phyloP scores from a whole-genome alignment of 163 green algal genomes.

The Scenedesmus sp. region DNA sequence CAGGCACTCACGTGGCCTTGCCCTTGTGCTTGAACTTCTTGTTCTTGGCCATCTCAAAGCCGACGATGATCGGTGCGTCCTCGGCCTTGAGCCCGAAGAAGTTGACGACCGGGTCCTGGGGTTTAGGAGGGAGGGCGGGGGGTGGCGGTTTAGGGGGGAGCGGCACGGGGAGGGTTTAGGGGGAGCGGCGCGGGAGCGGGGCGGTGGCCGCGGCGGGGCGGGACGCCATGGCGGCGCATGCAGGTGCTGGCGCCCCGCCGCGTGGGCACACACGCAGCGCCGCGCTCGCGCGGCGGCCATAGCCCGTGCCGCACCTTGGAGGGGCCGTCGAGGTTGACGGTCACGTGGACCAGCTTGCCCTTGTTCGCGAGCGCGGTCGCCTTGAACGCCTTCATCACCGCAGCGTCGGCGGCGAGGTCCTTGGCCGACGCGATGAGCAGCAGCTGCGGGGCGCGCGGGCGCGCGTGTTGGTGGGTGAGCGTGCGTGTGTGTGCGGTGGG shows the following conservation, averaged over 20 bases:
- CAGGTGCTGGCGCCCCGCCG: too few relatives aligned
- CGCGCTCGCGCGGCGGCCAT: neutral
- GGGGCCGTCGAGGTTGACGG: constrained; percentile 62
- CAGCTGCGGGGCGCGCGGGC: constrained; percentile 55
- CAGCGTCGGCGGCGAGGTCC: constrained; percentile 54
- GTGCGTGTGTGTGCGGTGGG: too few relatives aligned
- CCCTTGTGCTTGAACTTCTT: constrained; percentile 64
- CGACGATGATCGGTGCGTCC: constrained; percentile 47
- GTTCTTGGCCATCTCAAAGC: constrained; percentile 73
- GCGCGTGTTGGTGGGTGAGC: too few relatives aligned
- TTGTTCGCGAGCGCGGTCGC: constrained; percentile 29
- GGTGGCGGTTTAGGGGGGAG: too few relatives aligned
- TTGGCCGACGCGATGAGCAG: constrained; percentile 49
- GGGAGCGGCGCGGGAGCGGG: too few relatives aligned
- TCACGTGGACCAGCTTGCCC: constrained; percentile 84
- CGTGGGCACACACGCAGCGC: too few relatives aligned
- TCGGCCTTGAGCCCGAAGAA: constrained; percentile 75
- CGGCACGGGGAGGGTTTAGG: too few relatives aligned
- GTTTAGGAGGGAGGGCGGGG: too few relatives aligned
- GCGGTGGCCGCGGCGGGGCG: too few relatives aligned
- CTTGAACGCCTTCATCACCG: constrained; percentile 55
- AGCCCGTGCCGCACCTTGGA: neutral
- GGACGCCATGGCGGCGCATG: too few relatives aligned
- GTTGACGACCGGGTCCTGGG: constrained; percentile 58
- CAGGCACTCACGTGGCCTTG: constrained; percentile 40